Base-by-base conservation (phyloP, 1,284 basidiomycete genomes). In the Wallemia mellicola region DNA sequence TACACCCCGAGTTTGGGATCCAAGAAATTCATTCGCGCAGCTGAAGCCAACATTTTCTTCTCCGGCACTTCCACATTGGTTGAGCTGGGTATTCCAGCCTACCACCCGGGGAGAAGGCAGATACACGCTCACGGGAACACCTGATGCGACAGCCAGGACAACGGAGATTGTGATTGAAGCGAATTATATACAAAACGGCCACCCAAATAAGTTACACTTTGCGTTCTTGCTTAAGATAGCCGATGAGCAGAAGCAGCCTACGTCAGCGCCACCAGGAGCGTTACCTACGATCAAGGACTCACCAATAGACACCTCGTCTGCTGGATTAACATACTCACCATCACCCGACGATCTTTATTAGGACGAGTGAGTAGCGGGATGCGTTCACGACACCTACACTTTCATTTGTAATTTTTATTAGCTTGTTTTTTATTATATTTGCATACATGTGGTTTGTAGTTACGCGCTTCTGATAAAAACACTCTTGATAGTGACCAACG, bases 1-100 rank as follows among this genome's bases (percentile, higher is more conserved):
- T 87, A 78, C 82, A 59, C 86, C 94, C 38, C 82, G 86, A 62
- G 82, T 98, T 58, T 96, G 91, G 89, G 91, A 98, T 71, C 92
- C 92, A 7, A 92, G 96, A 70, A 81, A 81, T 27, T 80, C 83
- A 9, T 80, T 83, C 62, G 73, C 80, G 59, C 86, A 81, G 66
- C 72, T 89, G 65, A 79, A 81, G 60, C 84, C 92, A 28, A 73
- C 76, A 26, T 95, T 83, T 67, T 79, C 73, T 63, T 88, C 85
- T 0, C 85, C 87, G 14, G 75, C 73, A 57, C 75, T 92, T 19
- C 89, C 91, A 0, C 66, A 77, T 1, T 96, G 91, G 91, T 72
- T 96, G 26, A 74, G 75, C 11, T 95, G 89, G 88, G 82, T 48
- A 85, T 65, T 82, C 84, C 60, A 81, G 82, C 62, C 28, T 7